Evolutionary conservation across 179 eudicot genomes (phyloP), one percentile per base, ranked within the genome.

Genomic region (Beta corolliflora): DNA sequence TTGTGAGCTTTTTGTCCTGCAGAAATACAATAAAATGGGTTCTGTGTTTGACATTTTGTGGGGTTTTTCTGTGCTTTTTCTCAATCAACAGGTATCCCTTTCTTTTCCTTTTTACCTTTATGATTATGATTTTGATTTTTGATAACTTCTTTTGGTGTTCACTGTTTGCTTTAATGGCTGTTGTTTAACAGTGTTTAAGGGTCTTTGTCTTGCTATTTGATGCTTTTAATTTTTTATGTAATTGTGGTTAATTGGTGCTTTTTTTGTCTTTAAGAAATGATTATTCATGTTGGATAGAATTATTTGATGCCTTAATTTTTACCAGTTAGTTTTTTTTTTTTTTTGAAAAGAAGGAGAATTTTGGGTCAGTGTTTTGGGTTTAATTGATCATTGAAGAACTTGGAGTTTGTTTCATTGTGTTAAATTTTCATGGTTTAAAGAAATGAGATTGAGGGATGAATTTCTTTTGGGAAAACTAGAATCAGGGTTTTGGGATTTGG

Each of bases 51-150:
- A 85, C 82, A 55, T 79, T 67, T 89, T 86, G 89, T 92, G 92
- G 91, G 91, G 89, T 86, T 90, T 74, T 82, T 84, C 81, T 63
- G 55, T 83, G 79, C 88, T 63, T 89, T 88, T 88, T 81, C 73
- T 84, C 76, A 81, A 77, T 87, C 84, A 77, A 83, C 90, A 88
- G 94, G 91, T 89, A 77, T 83, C 78, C 64, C 74, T 81, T 65
- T 31, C 56, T 31, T 80, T 66, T 71, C 44, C 48, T 79, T 80
- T 54, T 72, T 45, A 13, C 65, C 76, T 77, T 56, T 78, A 59
- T 85, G 82, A 80, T 72, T 64, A 64, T 84, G 69, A 84, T 59
- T 64, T 48, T 84, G 75, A 63, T 86, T 48, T 67, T 44, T 55
- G 45, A 44, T 73, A n/a, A 58, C 80, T 67, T 81, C 25, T 70